phyloP scores from a whole-genome alignment of 2,329 filamentous ascomycete species.

The Aspergillus sp. region DNA sequence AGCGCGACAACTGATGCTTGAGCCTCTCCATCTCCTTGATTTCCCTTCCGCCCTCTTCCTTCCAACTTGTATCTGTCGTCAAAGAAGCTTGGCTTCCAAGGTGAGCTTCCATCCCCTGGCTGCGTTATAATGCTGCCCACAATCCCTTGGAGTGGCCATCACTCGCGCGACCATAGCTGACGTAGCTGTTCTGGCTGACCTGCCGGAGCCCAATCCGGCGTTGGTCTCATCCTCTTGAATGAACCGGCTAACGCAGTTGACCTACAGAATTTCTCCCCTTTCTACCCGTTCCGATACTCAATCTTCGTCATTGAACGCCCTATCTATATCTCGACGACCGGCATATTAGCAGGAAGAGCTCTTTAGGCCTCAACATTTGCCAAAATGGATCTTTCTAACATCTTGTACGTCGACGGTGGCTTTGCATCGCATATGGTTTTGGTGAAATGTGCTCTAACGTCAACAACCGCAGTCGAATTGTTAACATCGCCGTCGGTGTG shows the following conservation, averaged over 20 bases:
- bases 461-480: slow-evolving; percentile 70
- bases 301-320: background rate
- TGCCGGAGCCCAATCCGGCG: background rate
- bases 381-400: slow-evolving; percentile 87
- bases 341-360: background rate
- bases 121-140: background rate
- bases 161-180: slow-evolving; percentile 10
- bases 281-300: background rate
- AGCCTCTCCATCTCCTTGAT: slow-evolving; percentile 22
- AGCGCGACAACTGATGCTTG: slow-evolving; percentile 25
- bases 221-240: background rate
- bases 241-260: background rate
- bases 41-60: slow-evolving; percentile 19
- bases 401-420: slow-evolving; percentile 68
- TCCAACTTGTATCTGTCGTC: slow-evolving; percentile 3
- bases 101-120: background rate
- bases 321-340: background rate
- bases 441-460: background rate
- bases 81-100: slow-evolving; percentile 2
- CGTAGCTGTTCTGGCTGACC: slow-evolving; percentile 6
- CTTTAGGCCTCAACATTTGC: background rate
- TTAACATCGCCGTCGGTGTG: slow-evolving; percentile 85
- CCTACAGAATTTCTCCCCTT: background rate
- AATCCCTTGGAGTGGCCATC: background rate
- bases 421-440: background rate